A percentile compares a stretch with the other conserved stretches of the same genome.
phyloP scores from a whole-genome alignment of 2,329 filamentous ascomycete species.

The Metarhizium sp. region DNA sequence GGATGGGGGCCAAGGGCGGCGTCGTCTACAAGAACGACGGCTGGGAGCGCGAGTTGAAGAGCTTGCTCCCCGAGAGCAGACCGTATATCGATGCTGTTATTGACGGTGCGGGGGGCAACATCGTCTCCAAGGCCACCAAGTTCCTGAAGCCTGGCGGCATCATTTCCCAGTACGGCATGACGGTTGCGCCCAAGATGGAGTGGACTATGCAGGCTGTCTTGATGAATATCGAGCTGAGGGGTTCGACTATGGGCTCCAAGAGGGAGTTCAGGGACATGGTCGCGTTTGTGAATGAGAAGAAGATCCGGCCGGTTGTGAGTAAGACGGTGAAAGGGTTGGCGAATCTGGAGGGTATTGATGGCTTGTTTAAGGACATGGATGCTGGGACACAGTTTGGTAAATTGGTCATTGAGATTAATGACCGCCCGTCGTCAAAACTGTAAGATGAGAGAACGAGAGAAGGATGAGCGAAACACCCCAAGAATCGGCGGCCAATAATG shows the following conservation, averaged over 20 bases:
- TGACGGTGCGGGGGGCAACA: constrained; percentile 82
- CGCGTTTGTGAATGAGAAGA: constrained; percentile 63
- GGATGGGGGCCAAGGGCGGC: constrained; percentile 69
- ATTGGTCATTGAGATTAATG: constrained; percentile 66
- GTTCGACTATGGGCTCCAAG: constrained; percentile 87
- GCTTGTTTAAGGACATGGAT: constrained; percentile 81
- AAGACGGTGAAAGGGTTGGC: constrained; percentile 63
- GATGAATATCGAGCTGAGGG: constrained; percentile 77
- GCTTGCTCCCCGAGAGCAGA: constrained; percentile 53
- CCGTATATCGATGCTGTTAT: constrained; percentile 73
- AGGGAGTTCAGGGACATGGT: constrained; percentile 89
- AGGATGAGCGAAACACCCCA: no score
- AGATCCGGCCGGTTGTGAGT: constrained; percentile 70
- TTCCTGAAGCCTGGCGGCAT: constrained; percentile 74
- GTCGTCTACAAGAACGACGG: constrained; percentile 67
- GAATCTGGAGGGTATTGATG: constrained; percentile 66
- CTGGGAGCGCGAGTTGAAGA: constrained; percentile 71
- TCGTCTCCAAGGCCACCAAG: constrained; percentile 56
- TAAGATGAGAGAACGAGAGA: constrained; percentile 14
- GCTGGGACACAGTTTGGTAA: constrained; percentile 84
- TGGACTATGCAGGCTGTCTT: constrained; percentile 78
- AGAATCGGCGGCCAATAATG: background rate
- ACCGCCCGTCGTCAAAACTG: constrained; percentile 28
- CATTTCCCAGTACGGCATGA: constrained; percentile 90
- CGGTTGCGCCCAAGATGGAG: constrained; percentile 71